Conservation (phyloP, 441 rosid genomes). For the Erodium trifolium region DNA sequence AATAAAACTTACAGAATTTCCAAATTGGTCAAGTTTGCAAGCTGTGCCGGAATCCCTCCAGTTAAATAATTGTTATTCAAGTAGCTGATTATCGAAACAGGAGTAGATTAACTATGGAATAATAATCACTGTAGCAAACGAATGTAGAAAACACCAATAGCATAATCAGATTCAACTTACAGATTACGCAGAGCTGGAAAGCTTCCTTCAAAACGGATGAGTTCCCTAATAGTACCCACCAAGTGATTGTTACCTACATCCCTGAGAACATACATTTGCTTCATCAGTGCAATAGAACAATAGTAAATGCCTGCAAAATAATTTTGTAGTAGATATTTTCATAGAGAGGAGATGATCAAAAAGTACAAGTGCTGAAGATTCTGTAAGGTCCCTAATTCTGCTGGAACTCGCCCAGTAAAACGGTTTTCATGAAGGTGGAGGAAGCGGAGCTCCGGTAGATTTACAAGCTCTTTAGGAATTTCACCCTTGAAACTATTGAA, state of each 20-base stretch:
- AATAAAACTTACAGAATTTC: slow-evolving; percentile 61
- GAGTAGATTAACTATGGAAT: background rate
- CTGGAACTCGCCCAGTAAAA: slow-evolving; percentile 73
- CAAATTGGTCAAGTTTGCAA: slow-evolving; percentile 77
- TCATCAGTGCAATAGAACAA: background rate
- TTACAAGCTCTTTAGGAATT: slow-evolving; percentile 83
- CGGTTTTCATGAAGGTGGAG: slow-evolving; percentile 93
- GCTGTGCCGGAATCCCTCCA: slow-evolving; percentile 92
- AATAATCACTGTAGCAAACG: background rate
- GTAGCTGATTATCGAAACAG: slow-evolving; percentile 33
- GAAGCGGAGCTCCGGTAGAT: slow-evolving; percentile 82
- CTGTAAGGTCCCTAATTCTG: slow-evolving; percentile 71
- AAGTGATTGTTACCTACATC: slow-evolving; percentile 92
- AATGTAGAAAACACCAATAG: background rate
- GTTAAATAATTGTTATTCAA: slow-evolving; percentile 83
- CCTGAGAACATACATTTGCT: slow-evolving; percentile 30
- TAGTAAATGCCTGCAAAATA: background rate
- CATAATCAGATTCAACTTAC: slow-evolving; percentile 34
- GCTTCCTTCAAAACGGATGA: slow-evolving; percentile 81
- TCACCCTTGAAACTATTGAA: slow-evolving; percentile 93
- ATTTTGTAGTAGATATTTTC: background rate
- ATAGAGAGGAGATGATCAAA: slow-evolving; percentile 15
- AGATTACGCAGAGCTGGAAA: slow-evolving; percentile 82
- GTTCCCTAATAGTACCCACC: slow-evolving; percentile 90
- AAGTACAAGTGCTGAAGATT: slow-evolving; percentile 78